Conservation (phyloP, 768 basidiomycete genomes). For the Gymnopilus dilepis region DNA sequence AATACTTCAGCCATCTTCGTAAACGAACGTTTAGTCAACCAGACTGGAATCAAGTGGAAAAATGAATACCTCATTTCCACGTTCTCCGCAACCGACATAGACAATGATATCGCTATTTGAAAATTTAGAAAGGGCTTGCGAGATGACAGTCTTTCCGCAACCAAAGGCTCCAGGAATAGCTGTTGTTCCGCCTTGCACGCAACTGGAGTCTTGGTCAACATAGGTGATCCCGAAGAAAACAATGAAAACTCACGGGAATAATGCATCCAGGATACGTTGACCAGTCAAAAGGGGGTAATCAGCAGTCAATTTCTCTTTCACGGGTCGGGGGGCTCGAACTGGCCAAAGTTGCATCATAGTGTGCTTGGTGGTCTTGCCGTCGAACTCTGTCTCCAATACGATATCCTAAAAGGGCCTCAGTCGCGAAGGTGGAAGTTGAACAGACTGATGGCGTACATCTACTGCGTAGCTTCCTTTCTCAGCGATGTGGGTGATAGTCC, state of each 20-base stretch:
- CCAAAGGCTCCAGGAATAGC: conserved; percentile 99
- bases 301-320: conserved; percentile 94
- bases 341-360: conserved; percentile 99
- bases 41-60: neutral
- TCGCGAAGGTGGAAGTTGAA: neutral
- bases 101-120: conserved; percentile 99
- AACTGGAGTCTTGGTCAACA: conserved; percentile 45
- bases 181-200: conserved; percentile 95
- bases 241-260: conserved; percentile 80
- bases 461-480: conserved; percentile 95
- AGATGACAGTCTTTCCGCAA: conserved; percentile 98
- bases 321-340: conserved; percentile 95
- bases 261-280: conserved; percentile 94
- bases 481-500: conserved; percentile 91
- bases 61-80: conserved; percentile 85
- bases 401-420: conserved; percentile 66
- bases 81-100: conserved; percentile 98
- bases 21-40: conserved; percentile 11
- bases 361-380: conserved; percentile 92
- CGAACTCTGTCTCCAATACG: conserved; percentile 96
- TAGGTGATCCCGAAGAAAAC: neutral
- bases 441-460: conserved; percentile 57
- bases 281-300: conserved; percentile 93
- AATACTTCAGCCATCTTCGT: conserved; percentile 94
- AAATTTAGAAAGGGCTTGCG: conserved; percentile 96